Evolutionary conservation across 108 stramenopile genomes (phyloP).

Genomic region (Aurantiochytrium sp.): DNA sequence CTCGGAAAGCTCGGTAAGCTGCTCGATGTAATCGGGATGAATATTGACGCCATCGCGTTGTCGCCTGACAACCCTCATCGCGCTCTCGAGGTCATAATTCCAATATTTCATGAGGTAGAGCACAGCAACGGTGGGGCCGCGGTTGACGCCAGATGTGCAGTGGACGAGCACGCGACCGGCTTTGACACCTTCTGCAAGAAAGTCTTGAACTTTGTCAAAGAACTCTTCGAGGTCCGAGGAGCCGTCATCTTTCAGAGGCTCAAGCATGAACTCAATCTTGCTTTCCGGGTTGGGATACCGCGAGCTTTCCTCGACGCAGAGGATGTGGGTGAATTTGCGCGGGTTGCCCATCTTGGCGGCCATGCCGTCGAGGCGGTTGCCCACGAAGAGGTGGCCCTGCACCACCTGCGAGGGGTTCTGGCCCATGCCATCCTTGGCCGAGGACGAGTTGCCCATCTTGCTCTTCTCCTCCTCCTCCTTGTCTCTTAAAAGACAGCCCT

Average conservation of each 20-base stretch:
- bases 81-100: neutral
- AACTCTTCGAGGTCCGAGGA: neutral
- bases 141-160: slow-evolving; percentile 6
- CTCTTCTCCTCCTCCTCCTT: neutral
- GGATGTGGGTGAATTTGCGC: neutral
- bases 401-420: neutral
- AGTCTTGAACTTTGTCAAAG: neutral
- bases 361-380: neutral
- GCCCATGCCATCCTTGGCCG: neutral
- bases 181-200: neutral
- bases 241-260: neutral
- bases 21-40: neutral
- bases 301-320: neutral
- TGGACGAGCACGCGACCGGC: neutral
- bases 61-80: neutral
- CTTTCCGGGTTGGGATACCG: neutral
- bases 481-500: too few species aligned
- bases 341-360: slow-evolving; percentile 14
- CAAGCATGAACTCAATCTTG: neutral
- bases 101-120: neutral
- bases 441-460: neutral
- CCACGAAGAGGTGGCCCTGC: neutral
- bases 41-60: neutral
- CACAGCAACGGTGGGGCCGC: neutral
- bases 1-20: neutral